Percentiles rank a stretch among this genome's conserved stretches.
phyloP scores from a whole-genome alignment of 139 green algal genomes.

The Edaphochlamys debaryana region DNA sequence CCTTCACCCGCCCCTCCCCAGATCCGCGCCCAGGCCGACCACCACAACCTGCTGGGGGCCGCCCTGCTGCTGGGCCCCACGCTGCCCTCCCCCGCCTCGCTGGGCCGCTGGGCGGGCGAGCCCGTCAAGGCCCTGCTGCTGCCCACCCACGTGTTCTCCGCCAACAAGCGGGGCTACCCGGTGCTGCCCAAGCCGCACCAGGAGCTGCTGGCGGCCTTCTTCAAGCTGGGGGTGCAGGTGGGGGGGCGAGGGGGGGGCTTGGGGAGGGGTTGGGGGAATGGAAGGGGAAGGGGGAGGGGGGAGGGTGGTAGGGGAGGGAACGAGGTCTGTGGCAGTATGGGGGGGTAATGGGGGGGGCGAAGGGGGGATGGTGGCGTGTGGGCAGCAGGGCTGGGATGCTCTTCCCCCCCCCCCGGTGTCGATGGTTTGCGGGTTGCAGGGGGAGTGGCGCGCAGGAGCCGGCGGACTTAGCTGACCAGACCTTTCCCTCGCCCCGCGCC shows the following conservation, averaged over 20 bases:
- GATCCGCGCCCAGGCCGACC: slow-evolving; percentile 77
- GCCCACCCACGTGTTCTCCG: slow-evolving; percentile 77
- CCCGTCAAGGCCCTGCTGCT: slow-evolving; percentile 88
- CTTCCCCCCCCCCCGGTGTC: no score
- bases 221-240: slow-evolving; percentile 82
- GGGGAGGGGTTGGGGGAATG: background rate
- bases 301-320: no score
- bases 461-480: no score
- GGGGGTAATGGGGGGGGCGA: no score
- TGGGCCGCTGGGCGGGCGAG: slow-evolving; percentile 86
- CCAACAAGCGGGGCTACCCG: slow-evolving; percentile 90
- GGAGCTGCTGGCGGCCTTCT: slow-evolving; percentile 75
- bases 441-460: no score
- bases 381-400: no score
- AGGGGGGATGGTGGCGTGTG: no score
- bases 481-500: no score
- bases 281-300: background rate
- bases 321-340: no score
- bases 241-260: background rate
- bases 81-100: slow-evolving; percentile 6
- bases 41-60: slow-evolving; percentile 78
- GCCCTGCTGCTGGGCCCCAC: slow-evolving; percentile 64
- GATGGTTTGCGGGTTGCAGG: no score
- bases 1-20: background rate
- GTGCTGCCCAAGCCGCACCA: slow-evolving; percentile 86